phyloP scores from a whole-genome alignment of 768 basidiomycete genomes.

The Podaxis sp. region DNA sequence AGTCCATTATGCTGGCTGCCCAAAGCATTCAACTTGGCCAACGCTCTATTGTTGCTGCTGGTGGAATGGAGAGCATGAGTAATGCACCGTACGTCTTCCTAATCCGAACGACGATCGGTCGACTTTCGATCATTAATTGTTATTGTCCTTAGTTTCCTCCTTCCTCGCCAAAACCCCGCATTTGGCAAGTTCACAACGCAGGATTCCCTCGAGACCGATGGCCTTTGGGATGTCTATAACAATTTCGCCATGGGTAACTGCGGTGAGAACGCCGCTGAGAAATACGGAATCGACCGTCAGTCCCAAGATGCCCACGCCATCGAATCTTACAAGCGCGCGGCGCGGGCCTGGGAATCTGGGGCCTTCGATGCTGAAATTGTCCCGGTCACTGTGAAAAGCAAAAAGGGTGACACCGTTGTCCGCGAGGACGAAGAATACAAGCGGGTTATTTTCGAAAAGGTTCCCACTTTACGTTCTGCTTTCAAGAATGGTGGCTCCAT shows the following conservation, averaged over 20 bases:
- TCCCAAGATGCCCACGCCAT: slow-evolving; percentile 89
- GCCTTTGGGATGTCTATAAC: slow-evolving; percentile 97
- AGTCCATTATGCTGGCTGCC: slow-evolving; percentile 90
- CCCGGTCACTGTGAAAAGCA: slow-evolving; percentile 87
- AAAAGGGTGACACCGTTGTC: slow-evolving; percentile 89
- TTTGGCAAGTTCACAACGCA: slow-evolving; percentile 89
- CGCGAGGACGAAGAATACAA: slow-evolving; percentile 98
- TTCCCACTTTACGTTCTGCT: slow-evolving; percentile 82
- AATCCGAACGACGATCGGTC: slow-evolving; percentile 10
- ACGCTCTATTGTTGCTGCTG: slow-evolving; percentile 83
- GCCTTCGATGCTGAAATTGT: slow-evolving; percentile 86
- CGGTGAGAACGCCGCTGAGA: slow-evolving; percentile 82
- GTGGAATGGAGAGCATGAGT: slow-evolving; percentile 99
- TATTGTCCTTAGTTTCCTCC: slow-evolving; percentile 59
- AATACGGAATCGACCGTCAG: slow-evolving; percentile 81
- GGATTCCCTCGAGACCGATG: slow-evolving; percentile 90
- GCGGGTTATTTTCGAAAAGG: slow-evolving; percentile 92
- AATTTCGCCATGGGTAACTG: slow-evolving; percentile 99
- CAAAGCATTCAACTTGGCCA: slow-evolving; percentile 89
- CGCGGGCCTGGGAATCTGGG: slow-evolving; percentile 85
- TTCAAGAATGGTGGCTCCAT: slow-evolving; percentile 90
- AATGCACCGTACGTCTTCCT: slow-evolving; percentile 82
- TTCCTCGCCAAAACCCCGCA: slow-evolving; percentile 74
- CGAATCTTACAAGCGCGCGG: slow-evolving; percentile 93
- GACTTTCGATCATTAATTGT: background rate